Evolutionary conservation across 2,329 filamentous ascomycete species (phyloP).

Genomic region (Drechslera avenae): DNA sequence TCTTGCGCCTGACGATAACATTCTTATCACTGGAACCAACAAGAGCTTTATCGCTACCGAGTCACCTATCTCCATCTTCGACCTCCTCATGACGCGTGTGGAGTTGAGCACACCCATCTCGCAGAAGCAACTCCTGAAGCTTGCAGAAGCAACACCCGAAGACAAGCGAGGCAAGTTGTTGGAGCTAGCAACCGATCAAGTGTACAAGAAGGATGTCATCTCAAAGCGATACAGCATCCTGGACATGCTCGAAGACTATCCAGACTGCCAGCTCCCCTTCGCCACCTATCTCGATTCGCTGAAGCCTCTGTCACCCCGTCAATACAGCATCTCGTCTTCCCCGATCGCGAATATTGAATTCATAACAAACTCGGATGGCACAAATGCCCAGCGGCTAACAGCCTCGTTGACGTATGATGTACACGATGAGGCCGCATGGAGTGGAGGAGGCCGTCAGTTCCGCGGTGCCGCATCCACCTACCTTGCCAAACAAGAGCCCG

Average conservation of each 20-base stretch:
- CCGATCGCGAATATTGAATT: slow-evolving; percentile 59
- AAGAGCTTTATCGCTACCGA: slow-evolving; percentile 9
- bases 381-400: not conserved
- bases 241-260: slow-evolving; percentile 8
- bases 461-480: slow-evolving; percentile 11
- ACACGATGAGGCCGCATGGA: slow-evolving; percentile 11
- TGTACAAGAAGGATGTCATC: slow-evolving; percentile 6
- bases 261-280: slow-evolving; percentile 6
- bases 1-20: slow-evolving; percentile 7
- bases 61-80: slow-evolving; percentile 1
- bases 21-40: slow-evolving; percentile 15
- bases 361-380: slow-evolving; percentile 1
- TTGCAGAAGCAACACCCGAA: slow-evolving; percentile 5
- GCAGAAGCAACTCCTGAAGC: slow-evolving; percentile 8
- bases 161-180: slow-evolving; percentile 3
- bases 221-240: slow-evolving; percentile 9
- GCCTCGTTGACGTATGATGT: slow-evolving; percentile 11
- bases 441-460: slow-evolving; percentile 7
- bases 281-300: slow-evolving; percentile 7
- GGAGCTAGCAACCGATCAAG: slow-evolving; percentile 5
- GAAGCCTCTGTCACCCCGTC: slow-evolving; percentile 10
- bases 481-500: slow-evolving; percentile 4
- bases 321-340: slow-evolving; percentile 66
- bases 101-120: slow-evolving; percentile 13
- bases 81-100: slow-evolving; percentile 11